phyloP scores from a whole-genome alignment of 768 basidiomycete species.

The Butyriboletus loyo region DNA sequence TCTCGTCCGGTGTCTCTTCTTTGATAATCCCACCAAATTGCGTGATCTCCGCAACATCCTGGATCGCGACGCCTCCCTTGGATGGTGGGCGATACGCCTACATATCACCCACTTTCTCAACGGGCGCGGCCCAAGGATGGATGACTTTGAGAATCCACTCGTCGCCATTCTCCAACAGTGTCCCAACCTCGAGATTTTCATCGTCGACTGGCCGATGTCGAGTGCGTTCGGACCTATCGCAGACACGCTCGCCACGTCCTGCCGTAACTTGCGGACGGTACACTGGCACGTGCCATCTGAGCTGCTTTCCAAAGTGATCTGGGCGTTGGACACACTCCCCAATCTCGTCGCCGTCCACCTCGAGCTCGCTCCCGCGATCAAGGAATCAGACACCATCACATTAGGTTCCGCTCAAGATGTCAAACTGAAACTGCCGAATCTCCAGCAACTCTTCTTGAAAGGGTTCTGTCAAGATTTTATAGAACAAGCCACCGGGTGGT shows the following conservation, averaged over 20 bases:
- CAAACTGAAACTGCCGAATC: conserved; percentile 47
- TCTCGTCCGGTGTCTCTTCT: conserved; percentile 66
- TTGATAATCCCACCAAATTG: conserved; percentile 57
- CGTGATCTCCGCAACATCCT: conserved; percentile 50
- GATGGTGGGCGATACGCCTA: conserved; percentile 74
- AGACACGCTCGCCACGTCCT: conserved; percentile 55
- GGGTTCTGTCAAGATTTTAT: conserved; percentile 64
- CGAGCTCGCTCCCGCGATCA: conserved; percentile 36
- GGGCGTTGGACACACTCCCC: conserved; percentile 64
- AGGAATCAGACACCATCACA: conserved; percentile 43
- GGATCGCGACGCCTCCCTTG: conserved; percentile 49
- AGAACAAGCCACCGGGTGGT: conserved; percentile 68
- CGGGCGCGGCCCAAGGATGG: conserved; percentile 40
- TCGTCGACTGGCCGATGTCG: conserved; percentile 64
- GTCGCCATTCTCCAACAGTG: conserved; percentile 59
- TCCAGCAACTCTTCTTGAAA: conserved; percentile 61
- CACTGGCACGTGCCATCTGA: conserved; percentile 57
- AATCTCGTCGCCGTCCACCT: conserved; percentile 55
- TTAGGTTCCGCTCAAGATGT: conserved; percentile 63
- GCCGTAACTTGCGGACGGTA: conserved; percentile 54
- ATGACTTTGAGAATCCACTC: conserved; percentile 52
- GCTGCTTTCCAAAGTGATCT: conserved; percentile 63
- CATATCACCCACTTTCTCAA: conserved; percentile 57
- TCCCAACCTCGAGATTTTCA: conserved; percentile 72
- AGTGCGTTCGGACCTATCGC: conserved; percentile 60